Evolutionary conservation across 2,329 filamentous ascomycete genomes (phyloP), one percentile per base, ranked within the genome.

Genomic region (Thyridium curvatum): DNA sequence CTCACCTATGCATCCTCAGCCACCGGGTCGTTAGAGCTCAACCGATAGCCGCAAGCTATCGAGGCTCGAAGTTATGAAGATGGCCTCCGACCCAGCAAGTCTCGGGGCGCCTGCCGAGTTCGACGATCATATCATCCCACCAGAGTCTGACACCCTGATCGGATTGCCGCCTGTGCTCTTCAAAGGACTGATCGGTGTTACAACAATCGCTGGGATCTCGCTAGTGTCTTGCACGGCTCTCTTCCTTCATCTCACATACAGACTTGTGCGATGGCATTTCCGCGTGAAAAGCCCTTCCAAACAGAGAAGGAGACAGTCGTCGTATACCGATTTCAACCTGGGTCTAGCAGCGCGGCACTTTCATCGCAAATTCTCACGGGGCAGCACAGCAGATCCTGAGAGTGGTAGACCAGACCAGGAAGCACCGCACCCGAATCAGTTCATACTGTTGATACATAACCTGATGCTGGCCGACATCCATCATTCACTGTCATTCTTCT

Each of bases 391-490:
- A 10, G 21, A 26, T 26, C 21, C 10, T 10, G 21, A 26, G 21
- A 26, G 21, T 17, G 28, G 40, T 1, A 40, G 21, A 9, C 13
- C 6, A 10, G 10, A 26, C 6, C 21, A 6, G 21, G 21, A 26
- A 10, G n/a, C n/a, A n/a, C 21, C 21, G 21, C 21, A 46, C n/a
- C 49, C 46, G 3, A 77, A 77, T 43, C 76, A 80, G 52, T 77
- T 77, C 47, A 61, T 78, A 15, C 60, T 79, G 4, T 60, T 80
- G 8, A 72, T 79, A 41, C 71, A 74, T 54, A 79, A 78, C 50
- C 68, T 79, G 7, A 56, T 79, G 4, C 54, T 75, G 37, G 75
- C 76, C 30, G 75, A 80, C 48, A 61, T 77, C 7, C 68, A 76
- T 46, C 75, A 79, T 52, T 63, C 71, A 4, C 47, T 67, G 3